Base-by-base conservation (phyloP, 2,329 filamentous ascomycete genomes). In the Colletotrichum sp. region DNA sequence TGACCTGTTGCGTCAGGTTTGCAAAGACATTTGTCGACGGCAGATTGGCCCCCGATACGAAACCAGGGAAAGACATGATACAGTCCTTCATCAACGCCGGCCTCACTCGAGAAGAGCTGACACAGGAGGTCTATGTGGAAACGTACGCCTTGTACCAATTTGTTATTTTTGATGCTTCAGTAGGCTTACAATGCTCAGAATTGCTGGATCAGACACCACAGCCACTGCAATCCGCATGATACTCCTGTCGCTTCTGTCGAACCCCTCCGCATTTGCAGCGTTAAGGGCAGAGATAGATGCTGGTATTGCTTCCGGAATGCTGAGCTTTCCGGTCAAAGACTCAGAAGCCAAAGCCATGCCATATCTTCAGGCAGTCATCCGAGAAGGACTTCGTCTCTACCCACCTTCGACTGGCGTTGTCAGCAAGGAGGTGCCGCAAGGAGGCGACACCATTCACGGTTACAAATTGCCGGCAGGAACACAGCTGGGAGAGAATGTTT, bases 331-430 rank as follows among this genome's bases (percentile, higher is more conserved):
- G 12, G 79, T 83, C 76, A 81, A 75, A 18, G 83, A 87, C 55
- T 79, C 81, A 1, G 84, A 88, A 76, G 84, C 82, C 28, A 83
- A 77, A 28, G 80, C 79, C 32, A 81, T 85, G 34, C 83, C 82
- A 16, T 89, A 90, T 78, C 85, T 92, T 5, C 84, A 88, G 39
- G 89, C 90, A 5, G 86, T 89, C 4, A 84, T 92, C 18, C 87
- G 86, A 26, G 91, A 92, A 79, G 86, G 87, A 0, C 81, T 89
- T 78, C 86, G 90, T 4, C 80, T 91, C 12, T 88, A 90, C 77
- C 89, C 90, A 2, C 85, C 84, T 1, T 84, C 90, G 3, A 86
- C 84, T 8, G 84, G 90, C 71, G 79, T 86, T 8, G 83, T 91
- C 5, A 88, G 90, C 79, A 88, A 90, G 1, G 80, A 87, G 22